phyloP scores from a whole-genome alignment of 2,329 filamentous ascomycete species.

The Microdochium paspali region DNA sequence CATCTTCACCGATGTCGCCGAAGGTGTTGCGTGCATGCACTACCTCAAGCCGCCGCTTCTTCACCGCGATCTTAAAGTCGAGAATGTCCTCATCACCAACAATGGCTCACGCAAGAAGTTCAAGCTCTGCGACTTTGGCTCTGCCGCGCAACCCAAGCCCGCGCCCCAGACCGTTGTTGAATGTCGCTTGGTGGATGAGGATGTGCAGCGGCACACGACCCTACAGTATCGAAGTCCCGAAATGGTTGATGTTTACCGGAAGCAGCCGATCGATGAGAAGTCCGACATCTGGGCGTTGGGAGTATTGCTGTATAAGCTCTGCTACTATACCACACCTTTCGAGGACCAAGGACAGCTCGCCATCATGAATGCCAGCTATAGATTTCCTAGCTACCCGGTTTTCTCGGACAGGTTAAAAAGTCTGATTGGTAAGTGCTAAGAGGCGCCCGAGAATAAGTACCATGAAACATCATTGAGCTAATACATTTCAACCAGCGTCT shows the following conservation, averaged over 20 bases:
- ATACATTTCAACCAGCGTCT: constrained; percentile 45
- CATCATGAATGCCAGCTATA: constrained; percentile 91
- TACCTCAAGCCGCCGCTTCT: constrained; percentile 90
- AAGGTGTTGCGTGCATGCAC: constrained; percentile 98
- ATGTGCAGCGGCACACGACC: constrained; percentile 93
- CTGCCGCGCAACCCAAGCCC: constrained; percentile 71
- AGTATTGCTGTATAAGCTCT: constrained; percentile 92
- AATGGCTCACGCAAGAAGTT: constrained; percentile 62
- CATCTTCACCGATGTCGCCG: constrained; percentile 92
- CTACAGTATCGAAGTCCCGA: constrained; percentile 96
- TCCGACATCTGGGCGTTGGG: constrained; percentile 97
- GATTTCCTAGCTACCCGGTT: constrained; percentile 75
- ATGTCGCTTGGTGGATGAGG: constrained; percentile 88
- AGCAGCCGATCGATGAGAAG: constrained; percentile 95
- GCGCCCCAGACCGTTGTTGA: constrained; percentile 82
- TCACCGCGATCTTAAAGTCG: constrained; percentile 93
- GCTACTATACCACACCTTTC: constrained; percentile 98
- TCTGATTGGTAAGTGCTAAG: constrained; percentile 76
- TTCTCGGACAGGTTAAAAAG: constrained; percentile 88
- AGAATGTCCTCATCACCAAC: constrained; percentile 85
- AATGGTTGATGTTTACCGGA: constrained; percentile 97
- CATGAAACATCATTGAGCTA: too few species aligned
- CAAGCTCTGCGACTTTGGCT: constrained; percentile 98
- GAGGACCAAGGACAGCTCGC: constrained; percentile 97
- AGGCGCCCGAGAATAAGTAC: too few species aligned